Evolutionary conservation across 306 rosid genomes (phyloP), one percentile per base, ranked within the genome.

Genomic region (Ziziphus jujuba): DNA sequence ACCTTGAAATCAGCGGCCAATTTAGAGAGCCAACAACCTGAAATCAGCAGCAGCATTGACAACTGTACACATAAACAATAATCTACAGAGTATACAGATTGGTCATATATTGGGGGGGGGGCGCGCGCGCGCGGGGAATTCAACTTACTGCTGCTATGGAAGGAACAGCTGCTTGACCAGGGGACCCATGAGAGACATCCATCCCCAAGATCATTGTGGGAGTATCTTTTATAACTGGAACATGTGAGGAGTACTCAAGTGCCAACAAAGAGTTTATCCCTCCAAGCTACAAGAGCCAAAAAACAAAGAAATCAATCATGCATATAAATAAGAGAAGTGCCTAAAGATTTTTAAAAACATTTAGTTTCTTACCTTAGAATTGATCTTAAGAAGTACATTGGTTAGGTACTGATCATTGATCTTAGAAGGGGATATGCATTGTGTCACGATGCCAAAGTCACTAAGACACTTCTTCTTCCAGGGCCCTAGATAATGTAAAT

Each of bases 161-260:
- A 72, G 98, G 97, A 65, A 71, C 35, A 65, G 87, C 93, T 74
- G 93, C 79, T 55, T 59, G 84, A 50, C 91, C 86, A 58, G 83
- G 88, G 64, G 93, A 81, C 34, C 88, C 85, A 53, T 90, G 98
- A 34, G 97, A 93, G 24, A 90, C 97, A 73, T 93, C 98, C 91
- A 93, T 87, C 47, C 98, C 98, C 83, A 93, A 73, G 78, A 92
- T 92, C 86, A 92, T 63, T 2, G 98, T 92, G 50, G 98, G 93
- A 61, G 80, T 80, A 75, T 87, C 96, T 68, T 81, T 84, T 36
- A 92, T 75, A 35, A 87, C 47, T 36, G 97, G 97, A 75, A 93
- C 74, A 75, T 78, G 12, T 65, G 90, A 78, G 58, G 85, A 85
- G 57, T 84, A 79, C 81, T 93, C 98, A n/a, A 88, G 53, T 57